Conservation (phyloP, 495 filamentous ascomycete genomes). For the Aspergillus kassunensis region DNA sequence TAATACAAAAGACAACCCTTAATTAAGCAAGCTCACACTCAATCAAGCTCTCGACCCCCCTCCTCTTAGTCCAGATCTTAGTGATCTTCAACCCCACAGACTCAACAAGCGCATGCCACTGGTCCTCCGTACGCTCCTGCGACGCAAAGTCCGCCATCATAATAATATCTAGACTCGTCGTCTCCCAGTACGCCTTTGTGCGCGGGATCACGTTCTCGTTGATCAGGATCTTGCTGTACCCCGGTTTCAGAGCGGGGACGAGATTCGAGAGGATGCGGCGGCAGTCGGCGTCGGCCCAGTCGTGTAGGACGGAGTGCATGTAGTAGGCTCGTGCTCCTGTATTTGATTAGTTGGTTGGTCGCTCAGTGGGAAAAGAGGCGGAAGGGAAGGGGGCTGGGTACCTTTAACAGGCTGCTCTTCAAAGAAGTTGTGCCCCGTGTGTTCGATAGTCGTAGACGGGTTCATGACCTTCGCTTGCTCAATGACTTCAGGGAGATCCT, state of each 20-base stretch:
- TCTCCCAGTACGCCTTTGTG: conserved; percentile 34
- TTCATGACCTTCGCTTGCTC: conserved; percentile 17
- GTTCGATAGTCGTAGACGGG: conserved; percentile 20
- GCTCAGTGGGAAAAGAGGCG: background rate
- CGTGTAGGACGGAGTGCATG: conserved; percentile 42
- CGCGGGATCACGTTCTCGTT: conserved; percentile 43
- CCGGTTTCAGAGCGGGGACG: conserved; percentile 33
- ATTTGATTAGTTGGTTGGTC: background rate
- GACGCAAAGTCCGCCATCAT: conserved; percentile 35
- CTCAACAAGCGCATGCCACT: conserved; percentile 33
- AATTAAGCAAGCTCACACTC: conserved; percentile 31
- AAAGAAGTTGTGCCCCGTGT: conserved; percentile 40
- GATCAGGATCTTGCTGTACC: conserved; percentile 42
- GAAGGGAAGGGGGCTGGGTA: background rate
- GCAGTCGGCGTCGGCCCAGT: conserved; percentile 42
- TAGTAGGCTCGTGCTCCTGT: conserved; percentile 42
- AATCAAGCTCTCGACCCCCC: conserved; percentile 36
- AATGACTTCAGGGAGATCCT: conserved; percentile 38
- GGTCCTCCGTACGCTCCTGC: conserved; percentile 30
- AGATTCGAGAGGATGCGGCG: conserved; percentile 32
- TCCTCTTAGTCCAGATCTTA: conserved; percentile 33
- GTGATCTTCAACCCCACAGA: conserved; percentile 33
- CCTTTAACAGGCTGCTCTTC: conserved; percentile 36
- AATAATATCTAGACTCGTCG: conserved; percentile 32
- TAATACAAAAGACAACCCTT: too few relatives aligned